Evolutionary conservation across 768 basidiomycete species (phyloP).

Genomic region (Mycena leptocephala): DNA sequence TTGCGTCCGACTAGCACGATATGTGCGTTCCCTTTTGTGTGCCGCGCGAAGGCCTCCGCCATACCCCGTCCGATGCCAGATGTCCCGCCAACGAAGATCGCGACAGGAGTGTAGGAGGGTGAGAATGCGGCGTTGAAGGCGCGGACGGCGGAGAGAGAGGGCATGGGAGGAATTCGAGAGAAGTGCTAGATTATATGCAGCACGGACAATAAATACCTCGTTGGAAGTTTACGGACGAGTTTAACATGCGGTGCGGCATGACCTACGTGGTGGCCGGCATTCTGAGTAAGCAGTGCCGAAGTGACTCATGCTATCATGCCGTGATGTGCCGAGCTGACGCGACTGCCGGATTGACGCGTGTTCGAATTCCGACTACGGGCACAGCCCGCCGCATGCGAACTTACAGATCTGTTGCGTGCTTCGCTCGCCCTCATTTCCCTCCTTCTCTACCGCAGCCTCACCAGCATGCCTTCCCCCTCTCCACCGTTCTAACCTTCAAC

Average conservation of each 20-base stretch:
- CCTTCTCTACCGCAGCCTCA: constrained; percentile 14
- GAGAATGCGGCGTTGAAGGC: constrained; percentile 51
- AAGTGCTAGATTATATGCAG: no score
- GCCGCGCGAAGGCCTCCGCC: constrained; percentile 61
- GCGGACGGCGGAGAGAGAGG: constrained; percentile 47
- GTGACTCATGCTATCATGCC: no score
- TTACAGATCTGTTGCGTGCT: neutral
- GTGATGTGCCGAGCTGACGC: no score
- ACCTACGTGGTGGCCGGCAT: no score
- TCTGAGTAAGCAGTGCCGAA: neutral
- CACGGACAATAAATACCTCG: neutral
- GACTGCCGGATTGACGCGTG: no score
- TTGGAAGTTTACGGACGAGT: no score
- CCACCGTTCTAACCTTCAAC: constrained; percentile 50
- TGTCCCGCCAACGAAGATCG: constrained; percentile 63
- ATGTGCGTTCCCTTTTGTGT: constrained; percentile 66
- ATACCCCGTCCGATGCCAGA: constrained; percentile 66
- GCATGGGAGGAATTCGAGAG: constrained; percentile 41
- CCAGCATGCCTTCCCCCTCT: constrained; percentile 48
- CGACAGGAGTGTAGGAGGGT: constrained; percentile 44
- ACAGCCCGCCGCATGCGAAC: no score
- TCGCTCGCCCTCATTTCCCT: constrained; percentile 17
- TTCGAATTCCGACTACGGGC: no score
- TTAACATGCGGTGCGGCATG: no score
- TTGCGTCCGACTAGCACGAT: constrained; percentile 72